Base-by-base conservation (phyloP, 2,329 filamentous ascomycete species). In the Aspergillus quadricinctus region DNA sequence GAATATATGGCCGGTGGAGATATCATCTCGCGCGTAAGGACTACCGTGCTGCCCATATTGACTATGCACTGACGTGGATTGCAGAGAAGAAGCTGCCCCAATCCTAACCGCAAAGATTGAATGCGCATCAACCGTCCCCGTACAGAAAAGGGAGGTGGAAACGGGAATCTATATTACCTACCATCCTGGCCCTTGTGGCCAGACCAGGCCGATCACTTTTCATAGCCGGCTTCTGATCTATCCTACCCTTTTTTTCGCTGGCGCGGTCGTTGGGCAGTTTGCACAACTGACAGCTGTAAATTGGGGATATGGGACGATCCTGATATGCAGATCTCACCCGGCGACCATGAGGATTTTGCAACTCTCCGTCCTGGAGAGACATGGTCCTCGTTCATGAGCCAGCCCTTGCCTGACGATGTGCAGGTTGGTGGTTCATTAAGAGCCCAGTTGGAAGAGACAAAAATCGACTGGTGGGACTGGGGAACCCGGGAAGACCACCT, bases 251-350 rank as follows among this genome's bases (percentile, higher is more conserved):
- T 19, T 3, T 41, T 19, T 19, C 4, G 19, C 17, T 52, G 50
- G 50, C 25, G 50, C n/a, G 50, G 25, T n/a, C 35, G 7, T 27
- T 52, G 50, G 50, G 50, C 11, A 28, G 23, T n/a, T 14, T 28
- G 27, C 21, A 37, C n/a, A 19, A n/a, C 29, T 9, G 40, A 41
- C 10, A n/a, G 40, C 5, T 37, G 40, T 35, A 8, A 3, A 40
- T n/a, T 11, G 40, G 50, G 50, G 23, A 28, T 50, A 14, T n/a
- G 17, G 8, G 50, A 52, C 21, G 25, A 52, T 27, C 50, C 50
- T 17, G 50, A 52, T 35, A 46, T 52, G 23, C 40, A 52, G 9
- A 27, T 52, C 40, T 52, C 50, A 5, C 50, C 50, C 9, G 50
- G 40, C 14, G 23, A 25, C 7, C 35, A 52, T n/a, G 11, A 46